phyloP scores from a whole-genome alignment of 768 basidiomycete species.

The Pulveroboletus sp. region DNA sequence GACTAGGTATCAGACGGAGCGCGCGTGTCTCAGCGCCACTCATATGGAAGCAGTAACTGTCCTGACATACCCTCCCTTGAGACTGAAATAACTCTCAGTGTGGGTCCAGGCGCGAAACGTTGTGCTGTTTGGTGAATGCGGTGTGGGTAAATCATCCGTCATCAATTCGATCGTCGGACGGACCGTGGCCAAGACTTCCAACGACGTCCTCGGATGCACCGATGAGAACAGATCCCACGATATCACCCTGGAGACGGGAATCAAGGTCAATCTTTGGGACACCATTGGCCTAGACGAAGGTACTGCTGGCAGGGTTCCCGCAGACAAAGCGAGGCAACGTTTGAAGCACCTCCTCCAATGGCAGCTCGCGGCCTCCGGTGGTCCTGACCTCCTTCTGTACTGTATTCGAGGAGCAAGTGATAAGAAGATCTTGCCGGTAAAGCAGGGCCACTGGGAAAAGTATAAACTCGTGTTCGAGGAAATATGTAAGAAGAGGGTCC shows the following conservation, averaged over 20 bases:
- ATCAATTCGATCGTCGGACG: slow-evolving; percentile 33
- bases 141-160: slow-evolving; percentile 38
- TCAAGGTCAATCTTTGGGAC: slow-evolving; percentile 29
- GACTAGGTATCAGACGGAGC: background rate
- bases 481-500: slow-evolving; percentile 23
- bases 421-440: slow-evolving; percentile 13
- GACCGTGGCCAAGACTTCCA: slow-evolving; percentile 25
- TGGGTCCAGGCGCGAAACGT: slow-evolving; percentile 25
- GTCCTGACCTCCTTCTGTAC: slow-evolving; percentile 25
- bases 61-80: background rate
- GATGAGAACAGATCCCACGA: slow-evolving; percentile 17
- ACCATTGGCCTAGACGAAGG: slow-evolving; percentile 34
- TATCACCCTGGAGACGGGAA: slow-evolving; percentile 10
- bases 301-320: slow-evolving; percentile 15
- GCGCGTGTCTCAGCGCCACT: background rate
- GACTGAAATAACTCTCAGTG: background rate
- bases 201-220: slow-evolving; percentile 28
- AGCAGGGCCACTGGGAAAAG: slow-evolving; percentile 13
- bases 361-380: slow-evolving; percentile 14
- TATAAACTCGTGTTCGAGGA: slow-evolving; percentile 22
- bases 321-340: slow-evolving; percentile 11
- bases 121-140: slow-evolving; percentile 32
- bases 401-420: slow-evolving; percentile 25
- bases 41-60: slow-evolving; percentile 8
- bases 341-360: slow-evolving; percentile 27